Base-by-base conservation (phyloP, 805 yeast genomes). In the Torulaspora gathmanii region DNA sequence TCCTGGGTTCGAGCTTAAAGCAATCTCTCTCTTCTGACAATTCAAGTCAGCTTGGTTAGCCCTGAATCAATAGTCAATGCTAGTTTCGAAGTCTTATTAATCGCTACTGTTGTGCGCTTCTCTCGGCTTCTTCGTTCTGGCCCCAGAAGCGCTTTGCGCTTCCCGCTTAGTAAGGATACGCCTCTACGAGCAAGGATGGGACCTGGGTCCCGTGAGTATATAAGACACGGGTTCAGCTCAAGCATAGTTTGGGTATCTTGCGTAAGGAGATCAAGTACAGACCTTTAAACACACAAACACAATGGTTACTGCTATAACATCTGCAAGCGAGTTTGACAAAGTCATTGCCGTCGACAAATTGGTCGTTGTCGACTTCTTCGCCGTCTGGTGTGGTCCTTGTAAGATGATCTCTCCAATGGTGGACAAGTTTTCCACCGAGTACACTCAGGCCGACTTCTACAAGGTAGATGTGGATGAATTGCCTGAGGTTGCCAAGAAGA, bases 361-460 rank as follows among this genome's bases (percentile, higher is more conserved):
- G 63, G 90, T 88, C 57, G 90, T 93, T 57, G 87, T 93, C 57
- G 98, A 93, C 74, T 93, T 91, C 75, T 90, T 79, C 65, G 98
- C 98, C 60, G 81, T 90, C 51, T 93, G 98, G 97, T 91, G 99
- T 71, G 97, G 97, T 58, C 98, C 99, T 51, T 91, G 99, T 77
- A 93, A 91, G 78, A 86, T 86, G 81, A 84, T 93, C 70, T 90
- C 96, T 45, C 99, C 99, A 58, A 73, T 87, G 72, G 72, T 91
- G 58, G 95, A 90, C 64, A 83, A 84, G 68, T 83, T 90, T 63
- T 73, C 89, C 34, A 65, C 64, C 38, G 71, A 73, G 61, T 82
- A 82, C 78, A 53, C 81, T 23, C 69, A 72, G 44, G 87, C 83
- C 57, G 78, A 75, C 57, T 91, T 93, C 78, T 75, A 78, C 79